Conservation (phyloP, 257 asterid species). For the Craterostigma plantagineum region DNA sequence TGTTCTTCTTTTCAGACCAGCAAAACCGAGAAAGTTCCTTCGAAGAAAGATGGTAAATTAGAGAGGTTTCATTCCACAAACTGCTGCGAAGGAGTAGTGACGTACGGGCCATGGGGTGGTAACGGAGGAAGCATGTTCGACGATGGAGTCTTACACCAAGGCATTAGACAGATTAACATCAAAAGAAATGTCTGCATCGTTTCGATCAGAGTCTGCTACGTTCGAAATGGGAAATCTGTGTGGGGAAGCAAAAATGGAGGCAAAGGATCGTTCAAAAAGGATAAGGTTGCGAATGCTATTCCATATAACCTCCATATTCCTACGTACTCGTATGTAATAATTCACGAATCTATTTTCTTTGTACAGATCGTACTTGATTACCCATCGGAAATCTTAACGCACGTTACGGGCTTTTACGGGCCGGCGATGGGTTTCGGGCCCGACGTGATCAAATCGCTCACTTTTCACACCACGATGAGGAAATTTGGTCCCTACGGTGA, state of each 20-base stretch:
- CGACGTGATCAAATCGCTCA: slow-evolving; percentile 46
- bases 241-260: slow-evolving; percentile 85
- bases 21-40: slow-evolving; percentile 21
- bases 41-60: too few relatives aligned
- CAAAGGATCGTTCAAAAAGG: slow-evolving; percentile 35
- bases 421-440: slow-evolving; percentile 68
- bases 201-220: slow-evolving; percentile 47
- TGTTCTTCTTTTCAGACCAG: slow-evolving; percentile 21
- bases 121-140: slow-evolving; percentile 51
- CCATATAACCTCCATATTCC: too few relatives aligned
- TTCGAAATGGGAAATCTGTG: slow-evolving; percentile 27
- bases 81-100: slow-evolving; percentile 22
- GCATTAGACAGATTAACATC: slow-evolving; percentile 39
- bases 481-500: slow-evolving; percentile 69
- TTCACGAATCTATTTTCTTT: too few relatives aligned
- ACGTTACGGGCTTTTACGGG: slow-evolving; percentile 50
- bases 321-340: too few relatives aligned
- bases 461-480: slow-evolving; percentile 57
- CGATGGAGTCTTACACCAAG: slow-evolving; percentile 54
- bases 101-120: slow-evolving; percentile 76
- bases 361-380: slow-evolving; percentile 50
- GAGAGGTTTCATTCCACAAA: slow-evolving; percentile 9
- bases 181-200: slow-evolving; percentile 47
- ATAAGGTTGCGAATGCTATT: slow-evolving; percentile 30
- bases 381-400: slow-evolving; percentile 60